phyloP scores from a whole-genome alignment of 1,284 basidiomycete genomes.

The Naganishia sp. region DNA sequence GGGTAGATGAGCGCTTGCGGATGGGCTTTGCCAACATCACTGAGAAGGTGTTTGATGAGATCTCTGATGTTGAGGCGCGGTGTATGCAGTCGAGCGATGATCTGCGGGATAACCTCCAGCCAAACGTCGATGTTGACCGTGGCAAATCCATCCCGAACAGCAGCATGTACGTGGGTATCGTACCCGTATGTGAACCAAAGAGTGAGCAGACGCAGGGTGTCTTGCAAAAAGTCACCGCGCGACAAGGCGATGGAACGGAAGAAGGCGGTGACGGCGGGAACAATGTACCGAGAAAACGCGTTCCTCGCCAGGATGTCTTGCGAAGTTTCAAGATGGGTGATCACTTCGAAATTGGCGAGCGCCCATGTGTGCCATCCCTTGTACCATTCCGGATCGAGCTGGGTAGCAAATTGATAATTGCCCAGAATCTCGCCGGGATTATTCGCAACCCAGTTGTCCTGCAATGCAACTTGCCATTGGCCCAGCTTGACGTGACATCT shows the following conservation, averaged over 20 bases:
- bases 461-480: constrained; percentile 85
- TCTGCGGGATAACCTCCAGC: constrained; percentile 97
- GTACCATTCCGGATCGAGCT: constrained; percentile 93
- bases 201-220: constrained; percentile 88
- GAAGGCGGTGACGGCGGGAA: constrained; percentile 93
- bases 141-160: constrained; percentile 84
- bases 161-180: constrained; percentile 85
- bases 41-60: constrained; percentile 86
- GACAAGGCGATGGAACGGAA: constrained; percentile 92
- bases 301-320: constrained; percentile 70
- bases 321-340: constrained; percentile 72
- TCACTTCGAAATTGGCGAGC: constrained; percentile 92
- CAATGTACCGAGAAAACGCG: constrained; percentile 79
- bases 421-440: constrained; percentile 79
- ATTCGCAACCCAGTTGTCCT: constrained; percentile 68
- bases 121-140: constrained; percentile 95
- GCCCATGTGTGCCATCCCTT: constrained; percentile 99
- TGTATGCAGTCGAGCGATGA: constrained; percentile 97
- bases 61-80: constrained; percentile 83
- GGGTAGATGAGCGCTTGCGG: constrained; percentile 98
- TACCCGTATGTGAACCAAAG: constrained; percentile 99
- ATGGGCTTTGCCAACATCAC: constrained; percentile 92
- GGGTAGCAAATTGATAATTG: constrained; percentile 84
- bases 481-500: constrained; percentile 97
- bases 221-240: constrained; percentile 90